Evolutionary conservation across 1,139 yeast genomes (phyloP), one percentile per base, ranked within the genome.

Genomic region (Candida anutae): DNA sequence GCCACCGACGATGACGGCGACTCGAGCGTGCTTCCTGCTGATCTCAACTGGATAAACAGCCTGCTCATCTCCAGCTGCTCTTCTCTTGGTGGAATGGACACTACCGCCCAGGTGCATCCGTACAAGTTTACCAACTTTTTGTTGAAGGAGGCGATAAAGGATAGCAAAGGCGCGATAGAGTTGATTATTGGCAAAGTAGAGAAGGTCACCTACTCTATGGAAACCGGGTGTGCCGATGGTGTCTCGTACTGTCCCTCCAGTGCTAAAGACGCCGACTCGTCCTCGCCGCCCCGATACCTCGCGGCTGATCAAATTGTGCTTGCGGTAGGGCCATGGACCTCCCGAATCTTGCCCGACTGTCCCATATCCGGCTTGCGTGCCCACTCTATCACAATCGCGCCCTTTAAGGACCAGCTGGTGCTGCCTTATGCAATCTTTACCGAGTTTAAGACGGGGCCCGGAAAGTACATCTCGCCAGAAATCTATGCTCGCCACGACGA

Each of bases 51-150:
- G 98, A 75, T 90, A 38, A 69, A 74, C 30, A 67, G 72, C 13
- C 67, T 71, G 4, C 54, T 81, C 24, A 76, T 90, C 13, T 70
- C 69, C 30, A 78, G 73, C 35, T 87, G 94, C 76, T 77, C 88
- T 6, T 70, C 76, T 6, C 58, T 90, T 30, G 97, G 98, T 17
- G 93, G 83, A 11, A 71, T 75, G 17, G 90, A 81, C 37, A 78
- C 94, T 9, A 88, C 97, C 1, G 97, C 96, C 0, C 98, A 90
- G 55, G 95, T 90, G 8, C 97, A 90, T 50, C 98, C 98, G 2
- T 85, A 82, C 58, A 80, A 81, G 50, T 88, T 90, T 53, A 88
- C 97, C 16, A 83, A 79, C 32, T 81, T 72, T 46, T 64, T 90
- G 9, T 61, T 90, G 38, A 74, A 76, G 40, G 81, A 83, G 50